Base-by-base conservation (phyloP, 176 grass and related monocot genomes). In the Oryza brachyantha region DNA sequence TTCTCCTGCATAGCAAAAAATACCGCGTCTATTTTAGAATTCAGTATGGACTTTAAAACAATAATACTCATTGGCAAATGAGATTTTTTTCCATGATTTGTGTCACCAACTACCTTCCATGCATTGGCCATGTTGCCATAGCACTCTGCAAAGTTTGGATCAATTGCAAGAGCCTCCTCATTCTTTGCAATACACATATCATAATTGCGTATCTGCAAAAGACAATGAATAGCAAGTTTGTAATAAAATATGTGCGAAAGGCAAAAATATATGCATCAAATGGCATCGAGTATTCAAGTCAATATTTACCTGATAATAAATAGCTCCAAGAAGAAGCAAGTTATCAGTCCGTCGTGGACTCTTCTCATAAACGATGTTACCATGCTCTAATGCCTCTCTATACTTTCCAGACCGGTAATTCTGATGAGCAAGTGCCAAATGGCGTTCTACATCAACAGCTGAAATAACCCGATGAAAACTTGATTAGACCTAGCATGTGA, bases 71-170 rank as follows among this genome's bases (percentile, higher is more conserved):
- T 42, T 74, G 5, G 11, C 34, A 75, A 19, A 55, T 55, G 29
- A 1, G 28, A 61, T 26, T 43, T 61, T 3, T 78, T 66, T 28
- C 12, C 8, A 17, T 60, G 77, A 9, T 54, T 54, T 40, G 10
- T 41, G 24, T n/a, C 34, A 26, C 14, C 17, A 48, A 91, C 16
- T 84, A 99, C 96, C 96, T 95, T 99, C 96, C 96, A 99, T 61
- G 96, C 96, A 99, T 99, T 99, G 52, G 88, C 96, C 96, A 99
- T 99, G 84, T 99, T 99, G 67, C 96, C 96, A 13, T 96, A 99
- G 59, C 92, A 99, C 69, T 95, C 96, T 31, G 92, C 90, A 91
- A 99, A 95, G 27, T 83, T 84, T 32, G 96, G 88, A 85, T 99
- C 92, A 73, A 99, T 93, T 28, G 88, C 77, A 78, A 99, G 82